Evolutionary conservation across 2,329 filamentous ascomycete species (phyloP).

Genomic region (Neospermospora avenae): DNA sequence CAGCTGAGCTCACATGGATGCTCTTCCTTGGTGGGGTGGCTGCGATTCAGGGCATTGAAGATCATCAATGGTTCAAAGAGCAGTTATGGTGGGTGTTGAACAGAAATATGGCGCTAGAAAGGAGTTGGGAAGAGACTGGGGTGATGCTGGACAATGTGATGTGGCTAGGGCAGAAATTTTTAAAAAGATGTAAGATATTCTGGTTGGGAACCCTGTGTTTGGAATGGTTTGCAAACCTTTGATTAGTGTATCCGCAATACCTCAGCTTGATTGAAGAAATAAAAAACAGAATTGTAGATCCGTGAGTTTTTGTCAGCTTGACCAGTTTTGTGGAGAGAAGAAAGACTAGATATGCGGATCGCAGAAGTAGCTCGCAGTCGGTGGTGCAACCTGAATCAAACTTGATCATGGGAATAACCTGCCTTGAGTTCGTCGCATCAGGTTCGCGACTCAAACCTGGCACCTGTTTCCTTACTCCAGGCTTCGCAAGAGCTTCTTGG

Average conservation of each 20-base stretch:
- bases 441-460: too few relatives aligned
- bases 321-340: too few relatives aligned
- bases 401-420: too few relatives aligned
- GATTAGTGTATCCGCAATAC: background rate
- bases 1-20: conserved; percentile 3
- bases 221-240: background rate
- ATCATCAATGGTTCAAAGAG: conserved; percentile 1
- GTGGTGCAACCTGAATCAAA: too few relatives aligned
- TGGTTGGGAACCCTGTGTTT: background rate
- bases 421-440: too few relatives aligned
- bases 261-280: too few relatives aligned
- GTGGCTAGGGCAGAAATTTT: background rate
- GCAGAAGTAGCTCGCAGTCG: too few relatives aligned
- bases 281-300: too few relatives aligned
- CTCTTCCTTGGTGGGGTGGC: background rate
- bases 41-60: background rate
- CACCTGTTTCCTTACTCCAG: too few relatives aligned
- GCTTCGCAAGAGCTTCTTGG: too few relatives aligned
- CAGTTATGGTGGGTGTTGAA: background rate
- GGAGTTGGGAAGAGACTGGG: background rate
- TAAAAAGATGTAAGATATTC: background rate
- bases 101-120: background rate
- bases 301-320: too few relatives aligned
- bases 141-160: background rate
- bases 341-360: too few relatives aligned